A percentile compares a stretch with the other conserved stretches of the same genome.
Conservation (phyloP, 345 rosid species). For the Diplotaxis tenuifolia region DNA sequence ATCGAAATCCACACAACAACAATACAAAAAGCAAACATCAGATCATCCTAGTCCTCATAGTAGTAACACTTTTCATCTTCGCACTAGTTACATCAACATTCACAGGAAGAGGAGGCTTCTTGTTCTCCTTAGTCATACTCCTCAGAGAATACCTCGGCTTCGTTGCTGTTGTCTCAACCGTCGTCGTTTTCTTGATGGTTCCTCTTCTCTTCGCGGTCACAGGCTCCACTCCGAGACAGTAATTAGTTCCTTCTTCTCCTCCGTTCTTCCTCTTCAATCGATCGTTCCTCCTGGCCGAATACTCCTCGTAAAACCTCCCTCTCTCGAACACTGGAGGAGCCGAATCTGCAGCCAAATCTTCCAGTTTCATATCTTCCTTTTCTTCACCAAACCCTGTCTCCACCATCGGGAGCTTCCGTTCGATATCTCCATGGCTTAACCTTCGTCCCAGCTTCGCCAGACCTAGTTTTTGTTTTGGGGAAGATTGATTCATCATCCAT, state of each 20-base stretch:
- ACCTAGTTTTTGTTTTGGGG: neutral
- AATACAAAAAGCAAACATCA: neutral
- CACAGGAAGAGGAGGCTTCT: neutral
- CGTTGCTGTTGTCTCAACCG: neutral
- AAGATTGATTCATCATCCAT: neutral
- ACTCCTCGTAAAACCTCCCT: neutral
- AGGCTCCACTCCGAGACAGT: neutral
- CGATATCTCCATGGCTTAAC: neutral
- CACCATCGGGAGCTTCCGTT: neutral
- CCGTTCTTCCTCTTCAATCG: neutral
- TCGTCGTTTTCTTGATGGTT: neutral
- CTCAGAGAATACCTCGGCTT: neutral
- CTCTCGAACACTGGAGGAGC: neutral
- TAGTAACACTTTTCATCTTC: neutral
- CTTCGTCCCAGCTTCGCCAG: neutral
- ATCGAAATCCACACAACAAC: neutral
- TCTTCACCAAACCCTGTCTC: neutral
- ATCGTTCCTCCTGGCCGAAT: neutral
- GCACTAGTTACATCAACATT: neutral
- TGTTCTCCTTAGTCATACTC: neutral
- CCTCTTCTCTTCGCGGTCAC: neutral
- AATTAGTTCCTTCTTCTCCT: neutral
- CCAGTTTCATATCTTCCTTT: neutral
- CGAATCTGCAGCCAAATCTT: neutral
- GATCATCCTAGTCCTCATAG: neutral